Conservation (phyloP, 805 yeast species). For the Naumovozyma baii region DNA sequence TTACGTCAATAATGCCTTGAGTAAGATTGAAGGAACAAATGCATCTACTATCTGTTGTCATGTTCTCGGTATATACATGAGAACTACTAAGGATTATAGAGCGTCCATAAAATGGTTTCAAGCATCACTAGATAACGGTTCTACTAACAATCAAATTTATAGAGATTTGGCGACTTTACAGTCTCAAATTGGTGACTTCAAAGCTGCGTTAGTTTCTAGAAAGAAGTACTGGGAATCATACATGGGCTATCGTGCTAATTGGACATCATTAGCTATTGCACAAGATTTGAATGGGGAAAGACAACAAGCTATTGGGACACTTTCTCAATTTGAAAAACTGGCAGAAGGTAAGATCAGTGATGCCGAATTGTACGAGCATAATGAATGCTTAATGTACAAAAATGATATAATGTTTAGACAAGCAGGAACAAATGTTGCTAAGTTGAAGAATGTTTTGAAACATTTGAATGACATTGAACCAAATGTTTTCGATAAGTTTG, state of each 20-base stretch:
- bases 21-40: slow-evolving; percentile 38
- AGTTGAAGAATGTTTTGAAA: slow-evolving; percentile 50
- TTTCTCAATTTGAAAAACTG: slow-evolving; percentile 65
- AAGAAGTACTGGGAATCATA: slow-evolving; percentile 57
- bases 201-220: slow-evolving; percentile 52
- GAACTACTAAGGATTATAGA: slow-evolving; percentile 55
- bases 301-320: slow-evolving; percentile 58
- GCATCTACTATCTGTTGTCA: slow-evolving; percentile 69
- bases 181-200: slow-evolving; percentile 68
- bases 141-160: slow-evolving; percentile 66
- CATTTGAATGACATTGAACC: slow-evolving; percentile 46
- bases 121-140: slow-evolving; percentile 66
- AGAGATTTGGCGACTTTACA: slow-evolving; percentile 77
- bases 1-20: slow-evolving; percentile 51
- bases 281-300: slow-evolving; percentile 65
- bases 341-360: slow-evolving; percentile 60
- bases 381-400: slow-evolving; percentile 71
- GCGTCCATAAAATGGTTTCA: slow-evolving; percentile 75
- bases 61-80: slow-evolving; percentile 73
- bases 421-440: slow-evolving; percentile 39
- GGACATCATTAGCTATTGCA: slow-evolving; percentile 84
- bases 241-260: slow-evolving; percentile 79
- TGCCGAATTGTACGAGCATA: slow-evolving; percentile 63
- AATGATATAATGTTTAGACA: slow-evolving; percentile 52
- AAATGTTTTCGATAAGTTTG: slow-evolving; percentile 47